Evolutionary conservation across 805 yeast species (phyloP).

Genomic region (Candida glaebosa): DNA sequence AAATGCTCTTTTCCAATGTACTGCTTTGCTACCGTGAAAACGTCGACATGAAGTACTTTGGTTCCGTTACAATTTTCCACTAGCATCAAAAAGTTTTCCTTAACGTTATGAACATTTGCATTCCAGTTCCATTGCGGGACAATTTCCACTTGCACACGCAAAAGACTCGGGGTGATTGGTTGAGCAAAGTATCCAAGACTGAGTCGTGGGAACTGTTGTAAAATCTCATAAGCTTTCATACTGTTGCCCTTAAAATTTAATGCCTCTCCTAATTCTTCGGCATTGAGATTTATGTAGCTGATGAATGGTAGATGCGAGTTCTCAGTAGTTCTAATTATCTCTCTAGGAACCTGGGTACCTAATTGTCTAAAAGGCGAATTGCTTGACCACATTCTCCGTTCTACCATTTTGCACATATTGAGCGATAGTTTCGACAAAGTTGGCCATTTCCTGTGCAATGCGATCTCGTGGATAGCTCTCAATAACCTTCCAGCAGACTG

Average conservation of each 20-base stretch:
- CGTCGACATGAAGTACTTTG: conserved; percentile 56
- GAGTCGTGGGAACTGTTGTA: conserved; percentile 73
- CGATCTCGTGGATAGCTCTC: conserved; percentile 80
- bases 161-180: conserved; percentile 70
- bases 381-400: conserved; percentile 76
- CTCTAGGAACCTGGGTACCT: conserved; percentile 58
- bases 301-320: conserved; percentile 80
- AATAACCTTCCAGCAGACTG: conserved; percentile 90
- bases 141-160: conserved; percentile 64
- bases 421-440: conserved; percentile 52
- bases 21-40: conserved; percentile 47
- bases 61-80: conserved; percentile 88
- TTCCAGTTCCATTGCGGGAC: conserved; percentile 82
- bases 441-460: conserved; percentile 71
- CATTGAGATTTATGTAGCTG: conserved; percentile 64
- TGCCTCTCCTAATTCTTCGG: conserved; percentile 81
- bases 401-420: conserved; percentile 76
- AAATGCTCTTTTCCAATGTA: conserved; percentile 52
- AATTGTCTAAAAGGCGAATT: conserved; percentile 87
- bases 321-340: conserved; percentile 71
- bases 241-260: conserved; percentile 71
- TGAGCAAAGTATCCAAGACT: conserved; percentile 58
- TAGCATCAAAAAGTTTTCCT: conserved; percentile 64
- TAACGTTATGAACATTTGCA: conserved; percentile 52
- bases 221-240: conserved; percentile 49